Evolutionary conservation across 306 rosid species (phyloP).

Genomic region (Inga oerstediana): DNA sequence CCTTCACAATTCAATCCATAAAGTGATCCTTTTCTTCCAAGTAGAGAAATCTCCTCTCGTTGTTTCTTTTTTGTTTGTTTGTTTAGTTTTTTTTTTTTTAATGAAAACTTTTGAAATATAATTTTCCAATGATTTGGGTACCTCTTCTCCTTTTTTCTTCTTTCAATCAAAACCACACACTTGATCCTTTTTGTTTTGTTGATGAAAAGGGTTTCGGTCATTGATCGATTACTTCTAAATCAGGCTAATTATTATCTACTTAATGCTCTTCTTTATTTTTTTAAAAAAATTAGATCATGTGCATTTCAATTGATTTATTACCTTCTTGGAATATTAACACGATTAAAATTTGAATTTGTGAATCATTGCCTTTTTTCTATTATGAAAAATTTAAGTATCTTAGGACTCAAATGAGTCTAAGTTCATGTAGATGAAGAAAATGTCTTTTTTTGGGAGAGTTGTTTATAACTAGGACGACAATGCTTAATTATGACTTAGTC

Average conservation of each 20-base stretch:
- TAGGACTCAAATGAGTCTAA: no score
- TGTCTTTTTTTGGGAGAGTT: no score
- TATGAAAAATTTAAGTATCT: not conserved
- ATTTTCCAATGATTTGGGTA: conserved; percentile 75
- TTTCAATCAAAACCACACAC: conserved; percentile 45
- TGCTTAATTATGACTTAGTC: no score
- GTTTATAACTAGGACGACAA: no score
- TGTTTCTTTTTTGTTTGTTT: conserved; percentile 21
- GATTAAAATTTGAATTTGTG: not conserved
- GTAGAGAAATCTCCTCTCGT: conserved; percentile 45
- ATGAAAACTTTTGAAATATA: conserved; percentile 43
- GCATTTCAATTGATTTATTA: not conserved
- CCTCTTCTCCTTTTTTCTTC: not conserved
- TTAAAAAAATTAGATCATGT: not conserved
- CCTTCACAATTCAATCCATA: conserved; percentile 42
- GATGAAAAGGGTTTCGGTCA: conserved; percentile 35
- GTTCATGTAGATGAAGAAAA: no score
- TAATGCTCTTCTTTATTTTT: conserved; percentile 28
- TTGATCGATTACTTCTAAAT: conserved; percentile 42
- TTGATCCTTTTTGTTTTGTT: conserved; percentile 42
- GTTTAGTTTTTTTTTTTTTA: conserved; percentile 14
- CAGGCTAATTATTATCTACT: conserved; percentile 47
- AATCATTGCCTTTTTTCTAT: not conserved
- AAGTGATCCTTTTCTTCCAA: conserved; percentile 74
- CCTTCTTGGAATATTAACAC: not conserved